Percentiles rank a stretch among this genome's conserved stretches.
Conservation (phyloP, 75 land plant genomes). For the Picea glauca region DNA sequence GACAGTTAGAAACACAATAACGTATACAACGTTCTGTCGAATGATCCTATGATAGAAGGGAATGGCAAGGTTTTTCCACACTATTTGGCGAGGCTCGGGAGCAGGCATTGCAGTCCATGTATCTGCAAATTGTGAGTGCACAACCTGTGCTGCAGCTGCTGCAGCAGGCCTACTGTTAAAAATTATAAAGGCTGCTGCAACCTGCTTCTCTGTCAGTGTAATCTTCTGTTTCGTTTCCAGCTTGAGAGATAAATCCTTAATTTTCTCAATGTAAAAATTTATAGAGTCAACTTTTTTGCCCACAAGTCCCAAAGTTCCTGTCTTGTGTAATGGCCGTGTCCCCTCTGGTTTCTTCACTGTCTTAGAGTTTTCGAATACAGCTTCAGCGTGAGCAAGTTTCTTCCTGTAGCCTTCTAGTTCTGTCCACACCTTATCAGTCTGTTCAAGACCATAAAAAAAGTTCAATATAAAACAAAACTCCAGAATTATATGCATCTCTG, state of each 20-base stretch:
- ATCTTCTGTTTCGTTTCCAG: slow-evolving; percentile 54
- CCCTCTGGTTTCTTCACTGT: slow-evolving; percentile 43
- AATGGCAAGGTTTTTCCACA: slow-evolving; percentile 62
- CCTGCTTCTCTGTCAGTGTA: slow-evolving; percentile 54
- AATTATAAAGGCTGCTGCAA: slow-evolving; percentile 61
- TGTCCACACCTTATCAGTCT: slow-evolving; percentile 62
- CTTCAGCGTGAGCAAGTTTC: slow-evolving; percentile 72
- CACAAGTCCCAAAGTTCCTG: slow-evolving; percentile 65
- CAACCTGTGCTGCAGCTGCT: slow-evolving; percentile 64
- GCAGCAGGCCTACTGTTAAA: slow-evolving; percentile 72
- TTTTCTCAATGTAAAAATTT: slow-evolving; percentile 52
- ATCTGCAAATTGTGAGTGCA: slow-evolving; percentile 58
- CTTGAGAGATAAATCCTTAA: slow-evolving; percentile 45
- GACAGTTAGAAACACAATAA: slow-evolving; percentile 59
- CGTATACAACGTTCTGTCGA: slow-evolving; percentile 49
- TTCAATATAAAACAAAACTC: neutral
- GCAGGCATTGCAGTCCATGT: slow-evolving; percentile 77
- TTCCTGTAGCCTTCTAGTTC: slow-evolving; percentile 61
- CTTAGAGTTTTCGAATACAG: slow-evolving; percentile 52
- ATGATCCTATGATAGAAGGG: slow-evolving; percentile 40
- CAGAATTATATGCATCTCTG: neutral
- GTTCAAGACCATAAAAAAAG: slow-evolving; percentile 2
- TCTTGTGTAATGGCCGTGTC: slow-evolving; percentile 56
- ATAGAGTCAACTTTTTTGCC: slow-evolving; percentile 81
- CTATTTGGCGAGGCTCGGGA: slow-evolving; percentile 78